These are phyloP conservation scores for Chaetomiaceae sp. DNA, from an alignment of 2,329 filamentous ascomycete genomes.

Conservation along the genomic window DNA sequence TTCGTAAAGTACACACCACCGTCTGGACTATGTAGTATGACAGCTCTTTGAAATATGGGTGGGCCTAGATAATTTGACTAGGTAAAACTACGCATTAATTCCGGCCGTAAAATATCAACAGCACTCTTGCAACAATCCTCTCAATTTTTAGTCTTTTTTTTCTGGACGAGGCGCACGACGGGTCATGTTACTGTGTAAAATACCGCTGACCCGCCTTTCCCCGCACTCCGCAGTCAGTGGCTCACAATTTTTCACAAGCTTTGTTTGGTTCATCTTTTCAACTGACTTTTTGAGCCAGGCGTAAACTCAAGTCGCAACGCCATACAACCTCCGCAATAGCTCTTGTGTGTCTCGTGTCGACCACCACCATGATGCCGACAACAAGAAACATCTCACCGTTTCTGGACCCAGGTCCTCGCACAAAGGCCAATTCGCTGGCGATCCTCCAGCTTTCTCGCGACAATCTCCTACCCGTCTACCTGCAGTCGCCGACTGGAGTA, in stretches of 20 bases:
- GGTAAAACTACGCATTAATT: too few relatives aligned
- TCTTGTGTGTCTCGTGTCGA: background rate
- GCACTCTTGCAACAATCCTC: too few relatives aligned
- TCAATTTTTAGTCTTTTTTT: too few relatives aligned
- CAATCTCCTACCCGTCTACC: slow-evolving; percentile 70
- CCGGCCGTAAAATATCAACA: too few relatives aligned
- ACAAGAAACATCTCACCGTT: slow-evolving; percentile 61
- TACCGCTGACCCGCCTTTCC: too few relatives aligned
- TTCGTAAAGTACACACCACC: too few relatives aligned
- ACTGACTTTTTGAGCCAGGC: background rate
- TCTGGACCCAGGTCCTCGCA: slow-evolving; percentile 61
- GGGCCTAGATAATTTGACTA: too few relatives aligned
- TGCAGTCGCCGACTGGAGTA: slow-evolving; percentile 57
- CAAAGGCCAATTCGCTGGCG: slow-evolving; percentile 64
- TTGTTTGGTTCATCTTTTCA: background rate
- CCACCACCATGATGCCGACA: slow-evolving; percentile 16
- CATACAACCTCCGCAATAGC: background rate
- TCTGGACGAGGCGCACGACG: too few relatives aligned
- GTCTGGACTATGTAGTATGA: too few relatives aligned
- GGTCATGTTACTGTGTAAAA: too few relatives aligned
- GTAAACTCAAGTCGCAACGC: background rate
- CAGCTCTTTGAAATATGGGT: too few relatives aligned
- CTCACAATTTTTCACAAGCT: background rate
- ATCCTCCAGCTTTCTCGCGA: slow-evolving; percentile 88
- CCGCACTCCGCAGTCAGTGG: background rate